Percentiles rank a stretch among this genome's conserved stretches.
These are phyloP conservation scores for Acanthamoeba sp. DNA, from an alignment of 208 protist genomes.

Conservation along the genomic window DNA sequence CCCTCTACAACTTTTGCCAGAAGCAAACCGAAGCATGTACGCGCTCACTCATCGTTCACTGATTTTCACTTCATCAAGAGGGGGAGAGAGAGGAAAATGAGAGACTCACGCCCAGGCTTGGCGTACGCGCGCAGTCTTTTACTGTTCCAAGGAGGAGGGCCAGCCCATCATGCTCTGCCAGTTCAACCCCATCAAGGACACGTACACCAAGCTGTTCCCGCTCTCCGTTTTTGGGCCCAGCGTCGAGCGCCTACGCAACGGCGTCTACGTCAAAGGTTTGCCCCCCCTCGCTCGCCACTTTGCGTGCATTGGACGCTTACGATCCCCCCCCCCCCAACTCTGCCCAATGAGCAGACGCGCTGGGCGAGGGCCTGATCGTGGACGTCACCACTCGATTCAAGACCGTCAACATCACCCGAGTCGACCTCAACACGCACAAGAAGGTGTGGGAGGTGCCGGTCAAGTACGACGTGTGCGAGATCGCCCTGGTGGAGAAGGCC, in stretches of 20 bases:
- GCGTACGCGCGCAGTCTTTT: too few relatives aligned
- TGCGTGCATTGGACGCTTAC: too few relatives aligned
- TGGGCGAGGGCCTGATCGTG: neutral
- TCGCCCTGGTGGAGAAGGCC: neutral
- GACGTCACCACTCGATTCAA: conserved; percentile 13
- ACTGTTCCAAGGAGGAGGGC: conserved; percentile 31
- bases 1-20: conserved; percentile 31
- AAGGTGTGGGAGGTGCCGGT: conserved; percentile 25
- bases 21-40: conserved; percentile 45
- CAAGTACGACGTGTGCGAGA: conserved; percentile 45
- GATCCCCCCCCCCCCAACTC: neutral
- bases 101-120: too few relatives aligned
- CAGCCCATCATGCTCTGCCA: neutral
- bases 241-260: conserved; percentile 13
- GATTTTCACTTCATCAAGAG: too few relatives aligned
- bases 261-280: neutral
- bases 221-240: conserved; percentile 1
- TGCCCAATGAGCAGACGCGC: neutral
- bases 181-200: neutral
- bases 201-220: conserved; percentile 1
- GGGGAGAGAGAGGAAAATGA: too few relatives aligned
- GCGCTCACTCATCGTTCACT: neutral
- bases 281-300: neutral
- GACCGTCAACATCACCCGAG: neutral
- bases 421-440: neutral